Percentiles rank a stretch among this genome's conserved stretches.
Conservation (phyloP, 306 rosid species). For the Erythrophleum fordii region DNA sequence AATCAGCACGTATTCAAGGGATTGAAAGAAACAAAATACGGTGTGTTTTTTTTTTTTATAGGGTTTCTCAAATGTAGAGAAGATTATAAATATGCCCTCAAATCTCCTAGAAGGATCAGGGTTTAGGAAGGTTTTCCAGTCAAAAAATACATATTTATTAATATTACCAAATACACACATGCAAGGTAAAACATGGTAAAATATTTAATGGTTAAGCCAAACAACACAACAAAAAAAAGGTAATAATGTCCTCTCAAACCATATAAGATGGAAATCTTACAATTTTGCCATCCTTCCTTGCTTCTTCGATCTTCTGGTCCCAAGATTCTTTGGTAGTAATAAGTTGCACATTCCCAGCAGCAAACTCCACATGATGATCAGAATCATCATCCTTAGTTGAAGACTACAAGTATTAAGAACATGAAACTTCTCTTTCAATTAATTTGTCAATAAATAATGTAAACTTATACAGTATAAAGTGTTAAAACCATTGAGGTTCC, state of each 20-base stretch:
- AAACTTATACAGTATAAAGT: neutral
- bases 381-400: conserved; percentile 46
- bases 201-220: conserved; percentile 13
- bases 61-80: neutral
- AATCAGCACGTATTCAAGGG: conserved; percentile 8
- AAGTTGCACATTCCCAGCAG: conserved; percentile 68
- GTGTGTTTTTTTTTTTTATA: neutral
- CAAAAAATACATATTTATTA: conserved; percentile 10
- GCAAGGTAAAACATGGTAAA: neutral
- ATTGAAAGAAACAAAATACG: conserved; percentile 12
- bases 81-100: neutral
- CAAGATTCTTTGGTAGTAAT: conserved; percentile 69
- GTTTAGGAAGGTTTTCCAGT: neutral
- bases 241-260: conserved; percentile 15
- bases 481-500: conserved; percentile 13
- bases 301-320: conserved; percentile 80
- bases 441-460: conserved; percentile 3
- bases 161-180: neutral
- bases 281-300: conserved; percentile 62
- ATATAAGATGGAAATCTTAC: conserved; percentile 50
- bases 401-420: conserved; percentile 47
- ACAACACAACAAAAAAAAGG: conserved; percentile 18
- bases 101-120: neutral
- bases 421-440: conserved; percentile 33
- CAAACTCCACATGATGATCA: conserved; percentile 59